Evolutionary conservation across 805 yeast genomes (phyloP).

Genomic region (Candida ipomoeae): DNA sequence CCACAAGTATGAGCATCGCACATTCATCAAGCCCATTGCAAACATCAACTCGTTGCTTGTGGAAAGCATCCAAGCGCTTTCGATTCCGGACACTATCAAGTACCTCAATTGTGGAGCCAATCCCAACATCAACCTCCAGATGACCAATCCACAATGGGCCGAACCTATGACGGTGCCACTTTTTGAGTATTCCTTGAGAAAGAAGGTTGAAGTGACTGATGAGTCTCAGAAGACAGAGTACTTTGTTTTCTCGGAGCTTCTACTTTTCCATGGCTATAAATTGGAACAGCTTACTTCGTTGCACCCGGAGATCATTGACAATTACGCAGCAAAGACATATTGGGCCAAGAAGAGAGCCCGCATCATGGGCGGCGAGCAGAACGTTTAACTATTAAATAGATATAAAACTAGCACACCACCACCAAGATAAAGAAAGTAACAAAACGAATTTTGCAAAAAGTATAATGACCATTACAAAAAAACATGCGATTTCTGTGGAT

Average conservation of each 20-base stretch:
- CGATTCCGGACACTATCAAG: slow-evolving; percentile 41
- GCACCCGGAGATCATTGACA: slow-evolving; percentile 32
- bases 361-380: slow-evolving; percentile 4
- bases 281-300: slow-evolving; percentile 32
- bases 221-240: slow-evolving; percentile 16
- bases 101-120: slow-evolving; percentile 48
- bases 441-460: slow-evolving; percentile 6
- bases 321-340: slow-evolving; percentile 46
- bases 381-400: not conserved
- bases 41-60: slow-evolving; percentile 38
- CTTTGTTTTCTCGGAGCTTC: slow-evolving; percentile 52
- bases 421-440: not conserved
- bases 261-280: slow-evolving; percentile 53
- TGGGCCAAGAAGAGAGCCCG: slow-evolving; percentile 42
- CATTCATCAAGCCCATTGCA: slow-evolving; percentile 31
- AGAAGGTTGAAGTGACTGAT: slow-evolving; percentile 24
- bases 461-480: not conserved
- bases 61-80: slow-evolving; percentile 50
- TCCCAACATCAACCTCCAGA: slow-evolving; percentile 37
- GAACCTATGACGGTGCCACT: slow-evolving; percentile 24
- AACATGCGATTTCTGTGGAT: slow-evolving; percentile 19
- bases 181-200: slow-evolving; percentile 51
- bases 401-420: not conserved
- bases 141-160: slow-evolving; percentile 16
- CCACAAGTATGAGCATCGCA: slow-evolving; percentile 58